Conservation (phyloP, 2,329 filamentous ascomycete species). For the Acrocalymma vagum region DNA sequence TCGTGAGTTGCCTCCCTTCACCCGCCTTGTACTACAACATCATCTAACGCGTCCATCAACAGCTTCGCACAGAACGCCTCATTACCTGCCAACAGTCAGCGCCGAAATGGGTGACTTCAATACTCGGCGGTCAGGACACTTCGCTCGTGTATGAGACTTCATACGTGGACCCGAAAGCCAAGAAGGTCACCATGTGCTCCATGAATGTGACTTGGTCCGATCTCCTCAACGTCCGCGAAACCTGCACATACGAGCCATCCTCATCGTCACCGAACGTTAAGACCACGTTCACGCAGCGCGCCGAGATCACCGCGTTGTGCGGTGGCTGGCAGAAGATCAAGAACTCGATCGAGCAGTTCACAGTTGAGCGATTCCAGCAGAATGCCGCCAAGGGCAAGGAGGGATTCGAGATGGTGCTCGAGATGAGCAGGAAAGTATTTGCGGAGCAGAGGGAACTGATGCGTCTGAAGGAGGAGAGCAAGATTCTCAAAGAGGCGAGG, state of each 20-base stretch:
- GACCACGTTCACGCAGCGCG: slow-evolving; percentile 88
- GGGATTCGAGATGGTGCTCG: slow-evolving; percentile 93
- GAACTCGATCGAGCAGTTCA: slow-evolving; percentile 93
- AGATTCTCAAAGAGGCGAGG: slow-evolving; percentile 41
- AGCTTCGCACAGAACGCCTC: slow-evolving; percentile 76
- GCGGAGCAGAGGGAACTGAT: slow-evolving; percentile 81
- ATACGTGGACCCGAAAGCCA: slow-evolving; percentile 84
- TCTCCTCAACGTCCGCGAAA: slow-evolving; percentile 90
- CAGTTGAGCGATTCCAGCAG: slow-evolving; percentile 87
- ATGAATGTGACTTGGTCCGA: slow-evolving; percentile 95
- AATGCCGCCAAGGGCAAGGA: slow-evolving; percentile 91
- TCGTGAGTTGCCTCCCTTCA: slow-evolving; percentile 60
- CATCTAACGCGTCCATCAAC: slow-evolving; percentile 12
- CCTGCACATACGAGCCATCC: slow-evolving; percentile 80
- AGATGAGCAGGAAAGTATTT: slow-evolving; percentile 91
- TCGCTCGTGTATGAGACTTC: slow-evolving; percentile 94
- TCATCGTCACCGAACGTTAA: slow-evolving; percentile 58
- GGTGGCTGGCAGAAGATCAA: slow-evolving; percentile 98
- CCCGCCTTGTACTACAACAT: slow-evolving; percentile 9
- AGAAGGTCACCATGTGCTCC: slow-evolving; percentile 95
- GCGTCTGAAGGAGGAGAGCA: slow-evolving; percentile 50
- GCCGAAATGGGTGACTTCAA: slow-evolving; percentile 80
- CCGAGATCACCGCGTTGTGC: slow-evolving; percentile 91
- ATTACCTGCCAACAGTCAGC: slow-evolving; percentile 72
- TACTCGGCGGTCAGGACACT: slow-evolving; percentile 82